Evolutionary conservation across 441 rosid genomes (phyloP).

Genomic region (Aleurites moluccanus): DNA sequence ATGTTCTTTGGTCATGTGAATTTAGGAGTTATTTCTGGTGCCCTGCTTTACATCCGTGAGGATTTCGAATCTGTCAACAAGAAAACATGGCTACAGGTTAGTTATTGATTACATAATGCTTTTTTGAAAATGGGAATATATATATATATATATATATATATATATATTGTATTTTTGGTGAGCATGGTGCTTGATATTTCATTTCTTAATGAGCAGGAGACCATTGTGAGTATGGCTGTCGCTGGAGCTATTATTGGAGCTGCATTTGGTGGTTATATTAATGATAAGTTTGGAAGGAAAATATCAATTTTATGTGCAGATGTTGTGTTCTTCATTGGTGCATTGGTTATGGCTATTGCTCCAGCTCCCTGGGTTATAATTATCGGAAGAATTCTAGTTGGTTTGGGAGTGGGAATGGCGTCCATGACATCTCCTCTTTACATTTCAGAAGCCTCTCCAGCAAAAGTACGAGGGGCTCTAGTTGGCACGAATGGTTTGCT

Average conservation of each 20-base stretch:
- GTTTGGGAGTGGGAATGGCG: conserved; percentile 94
- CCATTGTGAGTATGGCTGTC: conserved; percentile 86
- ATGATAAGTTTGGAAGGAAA: conserved; percentile 70
- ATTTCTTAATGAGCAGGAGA: conserved; percentile 40
- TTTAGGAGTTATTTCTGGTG: conserved; percentile 87
- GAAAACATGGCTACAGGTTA: conserved; percentile 60
- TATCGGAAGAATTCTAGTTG: conserved; percentile 67
- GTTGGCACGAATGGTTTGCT: conserved; percentile 79
- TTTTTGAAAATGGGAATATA: background rate
- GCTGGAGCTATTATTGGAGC: conserved; percentile 88
- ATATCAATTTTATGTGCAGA: conserved; percentile 61
- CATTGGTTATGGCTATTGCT: conserved; percentile 67
- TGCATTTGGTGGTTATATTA: conserved; percentile 72
- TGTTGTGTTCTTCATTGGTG: conserved; percentile 59
- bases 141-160: no score
- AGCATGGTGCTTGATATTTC: background rate
- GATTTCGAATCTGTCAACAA: conserved; percentile 56
- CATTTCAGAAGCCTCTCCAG: conserved; percentile 86
- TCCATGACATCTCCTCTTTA: conserved; percentile 89
- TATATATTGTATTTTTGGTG: background rate
- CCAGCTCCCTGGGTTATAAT: conserved; percentile 70
- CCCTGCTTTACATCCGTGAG: conserved; percentile 69
- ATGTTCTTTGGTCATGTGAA: background rate
- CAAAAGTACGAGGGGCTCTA: conserved; percentile 77
- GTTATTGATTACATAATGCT: background rate